These are phyloP conservation scores for Podila epicladia DNA, from an alignment of 192 early-diverging fungal species.

Conservation along the genomic window DNA sequence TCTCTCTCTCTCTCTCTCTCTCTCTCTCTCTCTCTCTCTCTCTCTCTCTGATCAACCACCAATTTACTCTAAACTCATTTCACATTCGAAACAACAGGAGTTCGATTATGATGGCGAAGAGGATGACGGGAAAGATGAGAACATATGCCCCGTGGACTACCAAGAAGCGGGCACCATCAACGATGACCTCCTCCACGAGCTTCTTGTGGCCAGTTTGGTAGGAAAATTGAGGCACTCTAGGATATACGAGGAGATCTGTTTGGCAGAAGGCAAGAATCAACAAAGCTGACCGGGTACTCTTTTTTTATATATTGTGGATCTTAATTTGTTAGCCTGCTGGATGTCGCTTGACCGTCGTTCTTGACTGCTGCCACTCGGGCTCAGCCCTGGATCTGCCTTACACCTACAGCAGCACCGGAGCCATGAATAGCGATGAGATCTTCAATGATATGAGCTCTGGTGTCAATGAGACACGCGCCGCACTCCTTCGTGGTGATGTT, in stretches of 20 bases:
- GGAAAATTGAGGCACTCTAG: no score
- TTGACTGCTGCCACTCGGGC: conserved; percentile 90
- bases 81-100: background rate
- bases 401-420: conserved; percentile 75
- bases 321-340: conserved; percentile 52
- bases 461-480: conserved; percentile 54
- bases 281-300: no score
- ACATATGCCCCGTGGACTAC: conserved; percentile 72
- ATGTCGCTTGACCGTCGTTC: conserved; percentile 81
- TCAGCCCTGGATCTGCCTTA: conserved; percentile 85
- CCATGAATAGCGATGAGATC: conserved; percentile 57
- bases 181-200: conserved; percentile 79
- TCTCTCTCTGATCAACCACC: no score
- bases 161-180: conserved; percentile 68
- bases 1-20: no score
- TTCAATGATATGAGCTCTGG: conserved; percentile 57
- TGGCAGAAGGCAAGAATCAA: no score
- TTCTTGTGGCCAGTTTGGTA: conserved; percentile 63
- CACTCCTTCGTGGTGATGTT: conserved; percentile 57
- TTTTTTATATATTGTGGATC: conserved; percentile 29
- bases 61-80: no score
- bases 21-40: no score
- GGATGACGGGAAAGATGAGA: conserved; percentile 84
- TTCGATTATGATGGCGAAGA: conserved; percentile 75
- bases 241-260: no score